These are phyloP conservation scores for Silene noctiflora DNA, from an alignment of 179 eudicot species.

Conservation along the genomic window DNA sequence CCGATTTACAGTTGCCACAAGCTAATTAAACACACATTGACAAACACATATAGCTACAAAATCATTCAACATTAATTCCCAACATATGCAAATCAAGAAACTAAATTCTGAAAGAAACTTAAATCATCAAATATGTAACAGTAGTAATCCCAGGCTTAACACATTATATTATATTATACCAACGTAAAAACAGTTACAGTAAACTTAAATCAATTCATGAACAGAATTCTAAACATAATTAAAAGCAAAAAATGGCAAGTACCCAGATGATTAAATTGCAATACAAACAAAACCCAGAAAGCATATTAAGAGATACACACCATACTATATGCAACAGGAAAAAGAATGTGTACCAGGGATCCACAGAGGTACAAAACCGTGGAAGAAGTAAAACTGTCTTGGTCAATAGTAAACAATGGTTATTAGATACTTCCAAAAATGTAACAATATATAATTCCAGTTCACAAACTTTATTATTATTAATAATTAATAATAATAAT, in stretches of 20 bases:
- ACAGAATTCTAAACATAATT: not conserved
- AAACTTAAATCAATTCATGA: not conserved
- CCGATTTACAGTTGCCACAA: not conserved
- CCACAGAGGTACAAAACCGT: constrained; percentile 7
- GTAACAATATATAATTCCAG: too few species aligned
- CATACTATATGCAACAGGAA: constrained; percentile 8
- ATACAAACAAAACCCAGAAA: constrained; percentile 7
- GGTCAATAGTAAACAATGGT: constrained; percentile 23
- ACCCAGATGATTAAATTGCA: constrained; percentile 5
- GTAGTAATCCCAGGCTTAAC: not conserved
- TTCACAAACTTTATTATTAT: not conserved
- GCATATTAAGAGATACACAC: constrained; percentile 1
- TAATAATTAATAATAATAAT: not conserved
- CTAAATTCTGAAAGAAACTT: too few species aligned
- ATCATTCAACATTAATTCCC: constrained; percentile 8
- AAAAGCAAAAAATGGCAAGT: constrained; percentile 1
- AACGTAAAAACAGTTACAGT: constrained; percentile 12
- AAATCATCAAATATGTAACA: not conserved
- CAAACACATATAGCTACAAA: not conserved
- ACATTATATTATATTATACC: not conserved
- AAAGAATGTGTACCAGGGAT: constrained; percentile 23
- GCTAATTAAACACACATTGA: constrained; percentile 10
- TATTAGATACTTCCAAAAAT: too few species aligned
- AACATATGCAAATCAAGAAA: constrained; percentile 6
- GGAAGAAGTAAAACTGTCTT: not conserved